Conservation (phyloP, 2,329 filamentous ascomycete genomes). For the Alternaria infectoria region DNA sequence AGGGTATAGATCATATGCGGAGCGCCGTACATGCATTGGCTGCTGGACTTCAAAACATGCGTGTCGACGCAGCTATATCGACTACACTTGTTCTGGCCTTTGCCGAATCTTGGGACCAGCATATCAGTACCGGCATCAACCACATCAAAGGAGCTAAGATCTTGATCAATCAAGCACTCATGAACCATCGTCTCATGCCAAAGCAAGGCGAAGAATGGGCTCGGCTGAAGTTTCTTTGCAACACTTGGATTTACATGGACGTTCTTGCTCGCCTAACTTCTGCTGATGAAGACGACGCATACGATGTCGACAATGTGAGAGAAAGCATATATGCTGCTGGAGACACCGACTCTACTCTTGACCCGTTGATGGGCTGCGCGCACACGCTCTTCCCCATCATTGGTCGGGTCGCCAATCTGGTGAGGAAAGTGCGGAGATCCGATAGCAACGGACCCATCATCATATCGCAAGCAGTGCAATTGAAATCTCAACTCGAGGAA, state of each 20-base stretch:
- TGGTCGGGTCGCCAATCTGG: slow-evolving; percentile 68
- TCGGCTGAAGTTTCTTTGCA: slow-evolving; percentile 70
- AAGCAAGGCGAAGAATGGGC: slow-evolving; percentile 51
- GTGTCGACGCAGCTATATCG: slow-evolving; percentile 68
- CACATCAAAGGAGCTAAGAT: slow-evolving; percentile 72
- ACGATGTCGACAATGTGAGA: slow-evolving; percentile 56
- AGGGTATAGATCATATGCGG: slow-evolving; percentile 74
- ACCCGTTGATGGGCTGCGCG: slow-evolving; percentile 74
- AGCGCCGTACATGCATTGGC: slow-evolving; percentile 65
- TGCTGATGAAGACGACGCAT: slow-evolving; percentile 62
- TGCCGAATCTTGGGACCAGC: slow-evolving; percentile 73
- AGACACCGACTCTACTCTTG: slow-evolving; percentile 61
- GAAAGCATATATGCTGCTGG: slow-evolving; percentile 44
- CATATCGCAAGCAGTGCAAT: slow-evolving; percentile 66
- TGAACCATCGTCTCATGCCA: slow-evolving; percentile 52
- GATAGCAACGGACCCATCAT: slow-evolving; percentile 65
- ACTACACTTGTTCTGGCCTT: slow-evolving; percentile 74
- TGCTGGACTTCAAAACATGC: slow-evolving; percentile 67
- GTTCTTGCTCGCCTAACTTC: slow-evolving; percentile 73
- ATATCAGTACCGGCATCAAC: slow-evolving; percentile 71
- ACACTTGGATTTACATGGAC: slow-evolving; percentile 76
- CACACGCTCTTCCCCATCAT: slow-evolving; percentile 72
- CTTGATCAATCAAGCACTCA: slow-evolving; percentile 66
- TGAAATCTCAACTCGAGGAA: slow-evolving; percentile 65
- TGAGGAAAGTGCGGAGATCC: slow-evolving; percentile 65